Base-by-base conservation (phyloP, 306 rosid genomes). In the Cucurbita moschata region DNA sequence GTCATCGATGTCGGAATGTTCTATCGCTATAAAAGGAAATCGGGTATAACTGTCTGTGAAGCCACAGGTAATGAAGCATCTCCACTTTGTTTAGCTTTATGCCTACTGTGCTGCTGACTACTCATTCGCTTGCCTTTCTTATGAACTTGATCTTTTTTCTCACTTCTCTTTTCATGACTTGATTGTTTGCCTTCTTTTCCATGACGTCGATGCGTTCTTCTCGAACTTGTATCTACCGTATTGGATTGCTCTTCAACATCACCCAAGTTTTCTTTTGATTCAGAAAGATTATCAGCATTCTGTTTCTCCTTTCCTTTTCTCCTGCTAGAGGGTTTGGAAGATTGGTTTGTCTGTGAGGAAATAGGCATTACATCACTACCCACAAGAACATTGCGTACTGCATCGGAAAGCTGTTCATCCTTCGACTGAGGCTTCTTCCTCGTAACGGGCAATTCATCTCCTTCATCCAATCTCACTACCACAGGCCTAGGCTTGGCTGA, bases 391-490 rank as follows among this genome's bases (percentile, higher is more conserved):
- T 89, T 88, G 30, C 84, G 82, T 70, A 94, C 82, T 19, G 91
- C 92, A 53, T 83, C 89, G 69, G 99, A 94, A 61, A 94, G 88
- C 15, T 78, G 82, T 78, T 85, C 88, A 54, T 82, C 89, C 77
- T 85, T 85, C 23, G 65, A 76, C 75, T 79, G 86, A 53, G 85
- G 83, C 74, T 68, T 86, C 80, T 83, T 85, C 79, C 77, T 73
- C 50, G 80, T 76, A 76, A 77, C 40, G 46, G 86, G 75, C 40
- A 71, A 80, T 67, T 77, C 78, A 76, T 90, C 95, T 79, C 90
- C 87, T 83, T 83, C 98, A 77, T 91, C 96, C 82, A 94, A 78
- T 77, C 80, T 91, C 78, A 94, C 97, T 80, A 94, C 99, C 49
- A 89, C 82, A 42, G 99, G 97, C 86, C 97, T 85, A 43, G 97